phyloP scores from a whole-genome alignment of 306 rosid genomes.

The Astragalus membranaceus region DNA sequence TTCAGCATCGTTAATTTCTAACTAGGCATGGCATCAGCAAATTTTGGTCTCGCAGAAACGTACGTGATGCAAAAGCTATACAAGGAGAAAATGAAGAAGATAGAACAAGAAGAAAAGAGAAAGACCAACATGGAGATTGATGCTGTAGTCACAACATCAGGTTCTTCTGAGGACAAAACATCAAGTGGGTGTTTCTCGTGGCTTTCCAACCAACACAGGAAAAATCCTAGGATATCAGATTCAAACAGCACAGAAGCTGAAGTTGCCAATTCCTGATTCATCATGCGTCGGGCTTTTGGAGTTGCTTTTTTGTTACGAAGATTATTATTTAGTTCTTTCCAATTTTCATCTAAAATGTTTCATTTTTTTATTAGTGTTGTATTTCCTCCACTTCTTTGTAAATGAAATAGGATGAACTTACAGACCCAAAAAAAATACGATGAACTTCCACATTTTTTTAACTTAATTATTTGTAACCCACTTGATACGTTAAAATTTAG shows the following conservation, averaged over 20 bases:
- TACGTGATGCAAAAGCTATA: conserved; percentile 33
- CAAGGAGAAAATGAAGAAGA: conserved; percentile 38
- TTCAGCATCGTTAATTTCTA: not conserved
- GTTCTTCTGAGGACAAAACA: not conserved
- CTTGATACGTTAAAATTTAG: no score
- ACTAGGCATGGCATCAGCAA: no score
- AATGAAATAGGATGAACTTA: no score
- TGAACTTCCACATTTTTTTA: no score
- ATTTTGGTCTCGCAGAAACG: conserved; percentile 29
- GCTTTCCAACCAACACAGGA: conserved; percentile 13
- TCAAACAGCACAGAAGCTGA: not conserved
- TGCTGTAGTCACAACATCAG: not conserved
- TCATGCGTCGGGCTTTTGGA: not conserved
- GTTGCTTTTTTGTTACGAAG: no score
- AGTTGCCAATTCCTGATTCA: not conserved
- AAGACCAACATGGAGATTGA: not conserved
- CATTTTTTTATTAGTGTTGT: no score
- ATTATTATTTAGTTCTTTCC: no score
- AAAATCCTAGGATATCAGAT: not conserved
- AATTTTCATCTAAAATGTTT: no score
- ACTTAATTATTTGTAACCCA: no score
- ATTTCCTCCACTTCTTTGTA: not conserved
- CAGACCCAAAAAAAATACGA: not conserved
- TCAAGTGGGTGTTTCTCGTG: conserved; percentile 40
- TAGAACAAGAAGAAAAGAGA: not conserved